phyloP scores from a whole-genome alignment of 116 monocot genomes.

The Cymodocea nodosa region DNA sequence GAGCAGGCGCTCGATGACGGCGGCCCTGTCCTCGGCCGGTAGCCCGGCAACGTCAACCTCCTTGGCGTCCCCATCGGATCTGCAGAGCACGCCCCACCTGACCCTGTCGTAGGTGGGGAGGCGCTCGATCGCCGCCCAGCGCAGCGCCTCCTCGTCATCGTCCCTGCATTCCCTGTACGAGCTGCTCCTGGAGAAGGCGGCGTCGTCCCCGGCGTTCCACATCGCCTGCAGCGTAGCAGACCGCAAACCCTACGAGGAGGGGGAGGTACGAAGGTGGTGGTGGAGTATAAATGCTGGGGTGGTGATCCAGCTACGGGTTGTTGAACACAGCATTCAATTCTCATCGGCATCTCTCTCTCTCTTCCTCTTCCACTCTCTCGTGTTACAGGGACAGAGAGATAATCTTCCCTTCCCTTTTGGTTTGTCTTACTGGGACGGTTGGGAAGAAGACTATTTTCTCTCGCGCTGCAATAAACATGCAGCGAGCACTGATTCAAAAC shows the following conservation, averaged over 20 bases:
- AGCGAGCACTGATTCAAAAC: no score
- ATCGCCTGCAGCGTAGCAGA: slow-evolving; percentile 20
- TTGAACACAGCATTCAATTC: slow-evolving; percentile 48
- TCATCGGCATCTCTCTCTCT: slow-evolving; percentile 9
- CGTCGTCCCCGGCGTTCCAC: slow-evolving; percentile 57
- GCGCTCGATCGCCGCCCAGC: slow-evolving; percentile 88
- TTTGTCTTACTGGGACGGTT: not conserved
- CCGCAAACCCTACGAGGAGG: not conserved
- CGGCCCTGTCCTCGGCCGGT: slow-evolving; percentile 32
- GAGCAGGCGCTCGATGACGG: slow-evolving; percentile 59
- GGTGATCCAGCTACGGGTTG: slow-evolving; percentile 16
- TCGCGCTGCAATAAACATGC: no score
- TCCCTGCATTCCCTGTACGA: slow-evolving; percentile 44
- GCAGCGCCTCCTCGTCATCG: slow-evolving; percentile 80
- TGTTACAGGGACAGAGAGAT: not conserved
- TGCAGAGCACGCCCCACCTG: slow-evolving; percentile 48
- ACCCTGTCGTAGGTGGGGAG: slow-evolving; percentile 62
- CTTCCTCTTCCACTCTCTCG: slow-evolving; percentile 8
- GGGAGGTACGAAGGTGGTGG: not conserved
- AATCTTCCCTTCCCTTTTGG: not conserved
- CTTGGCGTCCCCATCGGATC: slow-evolving; percentile 13
- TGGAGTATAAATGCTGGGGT: slow-evolving; percentile 24
- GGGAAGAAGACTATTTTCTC: not conserved
- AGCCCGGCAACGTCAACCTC: slow-evolving; percentile 68
- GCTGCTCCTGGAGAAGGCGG: slow-evolving; percentile 63